Percentiles rank a stretch among this genome's conserved stretches.
phyloP scores from a whole-genome alignment of 2,329 filamentous ascomycete genomes.

The Arthroderma sp. region DNA sequence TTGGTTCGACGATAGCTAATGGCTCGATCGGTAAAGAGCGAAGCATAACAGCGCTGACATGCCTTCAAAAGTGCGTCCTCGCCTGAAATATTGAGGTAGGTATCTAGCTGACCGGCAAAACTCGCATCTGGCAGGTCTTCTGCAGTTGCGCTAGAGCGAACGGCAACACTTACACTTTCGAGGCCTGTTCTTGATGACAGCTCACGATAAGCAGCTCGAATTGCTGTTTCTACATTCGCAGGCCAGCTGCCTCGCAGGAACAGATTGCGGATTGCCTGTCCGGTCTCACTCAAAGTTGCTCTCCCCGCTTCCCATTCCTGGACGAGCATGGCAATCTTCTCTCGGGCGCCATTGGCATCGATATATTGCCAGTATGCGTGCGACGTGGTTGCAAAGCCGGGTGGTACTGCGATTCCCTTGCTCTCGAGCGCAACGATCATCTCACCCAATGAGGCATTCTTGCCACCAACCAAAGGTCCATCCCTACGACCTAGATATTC shows the following conservation, averaged over 20 bases:
- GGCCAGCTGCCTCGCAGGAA: conserved; percentile 1
- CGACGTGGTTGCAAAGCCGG: conserved; percentile 1
- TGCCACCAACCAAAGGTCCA: conserved; percentile 1
- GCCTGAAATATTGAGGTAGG: conserved; percentile 25
- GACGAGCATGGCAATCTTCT: background rate
- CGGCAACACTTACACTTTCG: conserved; percentile 17
- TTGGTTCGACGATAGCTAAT: conserved; percentile 22
- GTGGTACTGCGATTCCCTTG: background rate
- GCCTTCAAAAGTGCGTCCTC: conserved; percentile 20
- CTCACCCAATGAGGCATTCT: conserved; percentile 1
- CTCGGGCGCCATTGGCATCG: background rate
- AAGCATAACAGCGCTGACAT: conserved; percentile 27
- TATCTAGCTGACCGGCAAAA: conserved; percentile 29
- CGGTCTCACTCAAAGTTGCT: background rate
- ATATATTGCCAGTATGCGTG: background rate
- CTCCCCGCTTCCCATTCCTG: background rate
- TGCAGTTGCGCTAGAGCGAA: conserved; percentile 28
- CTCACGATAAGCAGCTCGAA: background rate
- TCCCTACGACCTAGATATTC: background rate
- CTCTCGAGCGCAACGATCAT: background rate
- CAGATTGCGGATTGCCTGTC: background rate
- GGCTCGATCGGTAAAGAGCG: conserved; percentile 27
- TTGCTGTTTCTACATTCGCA: background rate
- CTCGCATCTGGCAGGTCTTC: conserved; percentile 29
- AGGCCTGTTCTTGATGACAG: background rate